Evolutionary conservation across 2,329 filamentous ascomycete species (phyloP).

Genomic region (Sclerotinia nivalis): DNA sequence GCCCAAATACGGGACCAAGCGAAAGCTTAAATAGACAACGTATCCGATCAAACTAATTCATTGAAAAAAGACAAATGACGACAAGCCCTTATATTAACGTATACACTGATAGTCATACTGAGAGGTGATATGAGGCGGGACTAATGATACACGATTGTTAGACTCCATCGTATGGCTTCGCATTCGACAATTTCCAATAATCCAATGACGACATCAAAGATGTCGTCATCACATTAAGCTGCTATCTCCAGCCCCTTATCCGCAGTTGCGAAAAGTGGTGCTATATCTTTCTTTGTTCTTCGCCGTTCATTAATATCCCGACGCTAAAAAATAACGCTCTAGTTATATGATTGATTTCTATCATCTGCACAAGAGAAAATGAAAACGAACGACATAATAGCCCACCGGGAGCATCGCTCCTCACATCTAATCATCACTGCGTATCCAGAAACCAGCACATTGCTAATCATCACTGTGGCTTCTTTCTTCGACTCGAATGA

Average conservation of each 20-base stretch:
- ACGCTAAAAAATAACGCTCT: not conserved
- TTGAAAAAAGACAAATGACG: not conserved
- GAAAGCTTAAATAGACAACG: conserved; percentile 1
- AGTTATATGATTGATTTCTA: not conserved
- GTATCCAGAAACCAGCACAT: too few species aligned
- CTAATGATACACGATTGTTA: not conserved
- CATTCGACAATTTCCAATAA: not conserved
- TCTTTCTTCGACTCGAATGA: too few species aligned
- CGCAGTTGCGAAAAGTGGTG: not conserved
- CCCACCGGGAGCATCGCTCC: too few species aligned
- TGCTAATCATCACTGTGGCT: too few species aligned
- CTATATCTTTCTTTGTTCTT: not conserved
- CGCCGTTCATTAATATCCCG: not conserved
- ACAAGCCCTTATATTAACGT: not conserved
- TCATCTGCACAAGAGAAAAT: not conserved
- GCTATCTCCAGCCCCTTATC: not conserved
- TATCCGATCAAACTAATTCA: not conserved
- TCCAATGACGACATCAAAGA: not conserved
- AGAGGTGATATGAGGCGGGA: too few species aligned
- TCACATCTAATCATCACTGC: too few species aligned
- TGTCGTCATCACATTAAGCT: too few species aligned
- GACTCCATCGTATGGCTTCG: not conserved
- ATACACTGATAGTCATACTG: too few species aligned
- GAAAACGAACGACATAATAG: too few species aligned
- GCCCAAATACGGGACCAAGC: not conserved